Percentiles rank a stretch among this genome's conserved stretches.
Conservation (phyloP, 192 early-diverging fungal genomes). For the Diversispora epigaea region DNA sequence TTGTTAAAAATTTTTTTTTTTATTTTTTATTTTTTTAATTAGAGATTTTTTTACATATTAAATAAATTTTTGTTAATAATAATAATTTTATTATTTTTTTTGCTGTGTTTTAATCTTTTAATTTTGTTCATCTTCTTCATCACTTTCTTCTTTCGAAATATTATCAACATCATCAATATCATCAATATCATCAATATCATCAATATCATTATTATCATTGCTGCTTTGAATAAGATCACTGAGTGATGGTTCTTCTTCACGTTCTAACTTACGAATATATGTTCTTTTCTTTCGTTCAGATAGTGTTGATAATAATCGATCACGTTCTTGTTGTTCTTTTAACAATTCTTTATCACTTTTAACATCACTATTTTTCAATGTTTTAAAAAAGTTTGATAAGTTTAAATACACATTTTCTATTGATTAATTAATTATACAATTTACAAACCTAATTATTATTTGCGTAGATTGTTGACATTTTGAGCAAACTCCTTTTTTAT, state of each 20-base stretch:
- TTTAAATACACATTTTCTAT: neutral
- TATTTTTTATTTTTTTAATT: neutral
- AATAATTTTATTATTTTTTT: too few relatives aligned
- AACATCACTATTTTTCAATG: conserved; percentile 33
- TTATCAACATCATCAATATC: neutral
- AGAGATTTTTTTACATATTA: too few relatives aligned
- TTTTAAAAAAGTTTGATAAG: neutral
- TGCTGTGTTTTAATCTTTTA: too few relatives aligned
- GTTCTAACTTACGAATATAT: conserved; percentile 62
- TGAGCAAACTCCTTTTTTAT: conserved; percentile 80
- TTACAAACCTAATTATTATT: conserved; percentile 47
- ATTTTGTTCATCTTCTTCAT: too few relatives aligned
- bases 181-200: conserved; percentile 11
- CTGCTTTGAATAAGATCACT: neutral
- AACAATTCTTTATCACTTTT: conserved; percentile 65
- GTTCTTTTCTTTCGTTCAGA: conserved; percentile 80
- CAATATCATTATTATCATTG: neutral
- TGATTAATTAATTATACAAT: neutral
- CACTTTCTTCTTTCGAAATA: neutral
- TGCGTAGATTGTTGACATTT: conserved; percentile 79
- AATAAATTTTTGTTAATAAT: too few relatives aligned
- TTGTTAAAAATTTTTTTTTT: neutral
- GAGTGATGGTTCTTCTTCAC: neutral
- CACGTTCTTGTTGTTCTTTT: conserved; percentile 73
- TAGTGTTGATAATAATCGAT: conserved; percentile 68